Conservation (phyloP, 2,329 filamentous ascomycete genomes). For the Cytospora mali region DNA sequence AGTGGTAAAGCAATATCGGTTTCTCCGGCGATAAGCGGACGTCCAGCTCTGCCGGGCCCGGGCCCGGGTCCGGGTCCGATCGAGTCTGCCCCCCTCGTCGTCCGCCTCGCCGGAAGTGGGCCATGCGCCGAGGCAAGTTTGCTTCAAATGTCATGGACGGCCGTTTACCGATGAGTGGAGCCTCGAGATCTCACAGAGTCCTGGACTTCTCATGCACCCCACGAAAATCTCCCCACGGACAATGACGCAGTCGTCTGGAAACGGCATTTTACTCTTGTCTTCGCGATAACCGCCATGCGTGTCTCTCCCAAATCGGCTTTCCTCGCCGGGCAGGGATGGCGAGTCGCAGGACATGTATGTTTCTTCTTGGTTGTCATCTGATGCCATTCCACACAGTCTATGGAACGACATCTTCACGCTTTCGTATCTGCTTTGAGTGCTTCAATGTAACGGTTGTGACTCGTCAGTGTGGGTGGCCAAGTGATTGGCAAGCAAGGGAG, state of each 20-base stretch:
- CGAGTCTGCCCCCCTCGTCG: neutral
- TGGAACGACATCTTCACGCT: neutral
- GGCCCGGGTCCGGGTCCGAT: neutral
- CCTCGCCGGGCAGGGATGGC: neutral
- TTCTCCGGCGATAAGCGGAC: neutral
- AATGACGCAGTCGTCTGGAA: conserved; percentile 2
- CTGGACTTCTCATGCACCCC: conserved; percentile 19
- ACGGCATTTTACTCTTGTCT: neutral
- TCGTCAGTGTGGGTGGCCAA: conserved; percentile 15
- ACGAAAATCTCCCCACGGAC: conserved; percentile 19
- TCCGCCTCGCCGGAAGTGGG: too few relatives aligned
- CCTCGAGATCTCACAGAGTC: neutral
- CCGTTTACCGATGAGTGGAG: conserved; percentile 1
- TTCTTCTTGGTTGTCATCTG: conserved; percentile 2
- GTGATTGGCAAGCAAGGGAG: conserved; percentile 6
- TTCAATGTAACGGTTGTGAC: conserved; percentile 14
- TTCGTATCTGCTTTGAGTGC: conserved; percentile 12
- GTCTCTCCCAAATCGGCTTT: neutral
- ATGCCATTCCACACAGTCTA: conserved; percentile 11
- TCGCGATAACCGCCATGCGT: conserved; percentile 11
- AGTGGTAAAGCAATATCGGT: neutral
- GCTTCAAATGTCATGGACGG: neutral
- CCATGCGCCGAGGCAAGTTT: neutral
- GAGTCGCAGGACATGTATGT: conserved; percentile 3
- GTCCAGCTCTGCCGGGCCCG: neutral